These are phyloP conservation scores for Mycena leptocephala DNA, from an alignment of 768 basidiomycete species.

Conservation along the genomic window DNA sequence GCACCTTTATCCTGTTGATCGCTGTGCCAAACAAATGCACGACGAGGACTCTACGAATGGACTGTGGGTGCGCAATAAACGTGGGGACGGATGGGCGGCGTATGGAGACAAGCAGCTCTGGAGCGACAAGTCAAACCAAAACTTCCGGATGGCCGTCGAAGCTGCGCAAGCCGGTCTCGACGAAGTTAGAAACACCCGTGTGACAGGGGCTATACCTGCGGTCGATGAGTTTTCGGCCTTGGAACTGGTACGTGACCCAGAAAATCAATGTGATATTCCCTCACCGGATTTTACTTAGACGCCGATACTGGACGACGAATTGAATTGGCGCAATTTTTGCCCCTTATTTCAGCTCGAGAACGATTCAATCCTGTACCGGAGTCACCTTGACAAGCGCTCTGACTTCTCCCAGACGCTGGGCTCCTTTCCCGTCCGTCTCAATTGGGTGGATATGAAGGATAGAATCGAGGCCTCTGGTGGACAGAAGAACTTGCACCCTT, in stretches of 20 bases:
- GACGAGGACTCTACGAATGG: slow-evolving; percentile 16
- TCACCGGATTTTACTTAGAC: not conserved
- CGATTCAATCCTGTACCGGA: not conserved
- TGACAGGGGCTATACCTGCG: not conserved
- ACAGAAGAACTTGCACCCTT: not conserved
- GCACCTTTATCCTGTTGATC: not conserved
- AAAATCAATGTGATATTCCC: not conserved
- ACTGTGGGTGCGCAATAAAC: not conserved
- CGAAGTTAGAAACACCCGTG: not conserved
- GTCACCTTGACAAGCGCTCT: not conserved
- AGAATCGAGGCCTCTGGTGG: not conserved
- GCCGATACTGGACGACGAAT: not conserved
- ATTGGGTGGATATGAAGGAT: not conserved
- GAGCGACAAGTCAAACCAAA: not conserved
- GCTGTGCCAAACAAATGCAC: not conserved
- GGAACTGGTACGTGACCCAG: not conserved
- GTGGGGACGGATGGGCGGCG: not conserved
- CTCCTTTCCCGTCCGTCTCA: not conserved
- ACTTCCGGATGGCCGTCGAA: not conserved
- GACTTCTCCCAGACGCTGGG: not conserved
- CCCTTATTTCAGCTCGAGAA: not conserved
- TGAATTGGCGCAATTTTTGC: not conserved
- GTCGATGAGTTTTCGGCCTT: not conserved
- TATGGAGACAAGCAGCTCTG: slow-evolving; percentile 9
- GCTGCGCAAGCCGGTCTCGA: not conserved